Evolutionary conservation across 495 filamentous ascomycete species (phyloP).

Genomic region (Entonaema liquescens): DNA sequence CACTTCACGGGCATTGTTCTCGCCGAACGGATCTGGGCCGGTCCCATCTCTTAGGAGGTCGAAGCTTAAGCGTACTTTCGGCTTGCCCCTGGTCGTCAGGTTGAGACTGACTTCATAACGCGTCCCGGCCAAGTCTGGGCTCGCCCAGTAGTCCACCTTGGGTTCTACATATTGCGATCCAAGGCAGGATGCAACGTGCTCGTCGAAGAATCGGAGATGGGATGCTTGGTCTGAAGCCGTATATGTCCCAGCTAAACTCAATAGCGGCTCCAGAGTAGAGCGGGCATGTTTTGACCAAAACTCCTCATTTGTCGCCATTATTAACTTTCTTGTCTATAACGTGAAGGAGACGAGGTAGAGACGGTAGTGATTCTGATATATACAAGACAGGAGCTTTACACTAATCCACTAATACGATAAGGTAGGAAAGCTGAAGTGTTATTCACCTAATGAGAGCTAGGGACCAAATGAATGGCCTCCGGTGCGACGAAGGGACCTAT

Average conservation of each 20-base stretch:
- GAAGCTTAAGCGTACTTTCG: slow-evolving; percentile 1
- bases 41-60: slow-evolving; percentile 4
- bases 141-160: background rate
- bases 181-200: slow-evolving; percentile 9
- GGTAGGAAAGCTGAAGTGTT: background rate
- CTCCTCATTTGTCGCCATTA: background rate
- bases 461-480: background rate
- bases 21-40: slow-evolving; percentile 2
- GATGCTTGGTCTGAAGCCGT: slow-evolving; percentile 4
- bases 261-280: background rate
- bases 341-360: background rate
- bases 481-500: background rate
- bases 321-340: background rate
- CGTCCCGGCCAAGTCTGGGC: slow-evolving; percentile 2
- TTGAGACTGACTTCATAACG: slow-evolving; percentile 12
- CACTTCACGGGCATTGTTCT: slow-evolving; percentile 2
- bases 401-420: background rate
- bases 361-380: background rate
- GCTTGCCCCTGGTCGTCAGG: slow-evolving; percentile 2
- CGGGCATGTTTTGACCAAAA: slow-evolving; percentile 11
- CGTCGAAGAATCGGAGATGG: slow-evolving; percentile 14
- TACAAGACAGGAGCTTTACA: no score
- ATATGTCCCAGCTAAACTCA: slow-evolving; percentile 13
- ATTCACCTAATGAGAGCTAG: background rate
- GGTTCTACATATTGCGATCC: background rate